These are phyloP conservation scores for Eremochloa ophiuroides DNA, from an alignment of 176 grass and related monocot species.

Conservation along the genomic window DNA sequence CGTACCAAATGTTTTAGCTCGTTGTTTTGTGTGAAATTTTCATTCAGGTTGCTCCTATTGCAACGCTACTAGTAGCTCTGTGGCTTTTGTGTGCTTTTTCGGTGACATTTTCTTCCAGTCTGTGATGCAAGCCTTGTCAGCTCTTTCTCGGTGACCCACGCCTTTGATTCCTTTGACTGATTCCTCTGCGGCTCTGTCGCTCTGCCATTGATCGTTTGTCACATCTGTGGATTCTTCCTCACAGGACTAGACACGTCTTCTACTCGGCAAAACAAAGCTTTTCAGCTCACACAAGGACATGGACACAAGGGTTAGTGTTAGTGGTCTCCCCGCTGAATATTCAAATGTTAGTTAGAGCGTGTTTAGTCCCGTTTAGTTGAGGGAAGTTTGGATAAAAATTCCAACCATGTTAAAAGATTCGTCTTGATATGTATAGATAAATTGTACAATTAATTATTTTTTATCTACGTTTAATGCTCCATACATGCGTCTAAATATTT, in stretches of 20 bases:
- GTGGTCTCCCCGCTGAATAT: background rate
- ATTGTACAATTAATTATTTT: too few species aligned
- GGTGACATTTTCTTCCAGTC: too few species aligned
- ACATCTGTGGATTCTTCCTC: constrained; percentile 11
- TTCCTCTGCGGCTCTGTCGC: background rate
- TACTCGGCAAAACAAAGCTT: background rate
- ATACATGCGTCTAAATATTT: too few species aligned
- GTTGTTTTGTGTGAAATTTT: background rate
- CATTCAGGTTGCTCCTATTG: background rate
- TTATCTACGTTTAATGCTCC: too few species aligned
- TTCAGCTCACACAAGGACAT: too few species aligned
- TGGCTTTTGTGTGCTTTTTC: background rate
- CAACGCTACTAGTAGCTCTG: background rate
- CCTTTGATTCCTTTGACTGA: constrained; percentile 4
- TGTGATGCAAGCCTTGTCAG: background rate
- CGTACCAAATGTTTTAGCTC: background rate
- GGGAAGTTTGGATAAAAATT: too few species aligned
- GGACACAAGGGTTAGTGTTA: background rate
- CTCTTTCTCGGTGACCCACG: background rate
- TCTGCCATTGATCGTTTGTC: constrained; percentile 31
- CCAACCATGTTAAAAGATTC: too few species aligned
- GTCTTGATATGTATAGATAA: too few species aligned
- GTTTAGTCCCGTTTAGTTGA: too few species aligned
- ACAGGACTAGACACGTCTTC: background rate
- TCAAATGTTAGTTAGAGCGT: too few species aligned